Evolutionary conservation across 2,329 filamentous ascomycete genomes (phyloP).

Genomic region (Neofusicoccum parvum): DNA sequence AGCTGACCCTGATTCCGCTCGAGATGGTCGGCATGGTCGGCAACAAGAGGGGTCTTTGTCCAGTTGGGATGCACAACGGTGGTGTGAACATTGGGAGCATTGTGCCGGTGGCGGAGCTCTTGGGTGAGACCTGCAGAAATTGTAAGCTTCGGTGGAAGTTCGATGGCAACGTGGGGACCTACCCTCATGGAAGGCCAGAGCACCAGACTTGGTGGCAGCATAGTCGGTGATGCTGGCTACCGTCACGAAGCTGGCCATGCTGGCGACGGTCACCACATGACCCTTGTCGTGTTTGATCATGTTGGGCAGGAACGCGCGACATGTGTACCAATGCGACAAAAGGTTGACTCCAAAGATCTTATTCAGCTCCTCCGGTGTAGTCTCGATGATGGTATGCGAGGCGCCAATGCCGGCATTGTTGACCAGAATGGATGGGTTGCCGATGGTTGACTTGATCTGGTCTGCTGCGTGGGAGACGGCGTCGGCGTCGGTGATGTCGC

Average conservation of each 20-base stretch:
- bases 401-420: conserved; percentile 40
- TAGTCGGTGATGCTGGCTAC: conserved; percentile 56
- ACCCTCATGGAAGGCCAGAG: conserved; percentile 57
- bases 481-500: conserved; percentile 36
- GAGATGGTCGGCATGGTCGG: conserved; percentile 34
- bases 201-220: conserved; percentile 54
- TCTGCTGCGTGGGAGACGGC: conserved; percentile 33
- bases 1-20: conserved; percentile 29
- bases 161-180: background rate
- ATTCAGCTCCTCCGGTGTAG: conserved; percentile 31
- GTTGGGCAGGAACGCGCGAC: conserved; percentile 38
- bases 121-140: conserved; percentile 32
- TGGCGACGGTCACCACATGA: conserved; percentile 60
- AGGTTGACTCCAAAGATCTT: conserved; percentile 42
- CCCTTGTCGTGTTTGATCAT: conserved; percentile 43
- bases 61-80: conserved; percentile 48
- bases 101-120: conserved; percentile 43
- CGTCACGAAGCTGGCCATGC: conserved; percentile 53
- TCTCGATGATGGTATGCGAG: conserved; percentile 36
- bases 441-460: conserved; percentile 28
- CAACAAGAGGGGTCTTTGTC: conserved; percentile 44
- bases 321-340: conserved; percentile 39
- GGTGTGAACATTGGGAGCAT: conserved; percentile 44
- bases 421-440: conserved; percentile 36
- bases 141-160: background rate